Conservation (phyloP, 257 asterid species). For the Leptodermis oblonga region DNA sequence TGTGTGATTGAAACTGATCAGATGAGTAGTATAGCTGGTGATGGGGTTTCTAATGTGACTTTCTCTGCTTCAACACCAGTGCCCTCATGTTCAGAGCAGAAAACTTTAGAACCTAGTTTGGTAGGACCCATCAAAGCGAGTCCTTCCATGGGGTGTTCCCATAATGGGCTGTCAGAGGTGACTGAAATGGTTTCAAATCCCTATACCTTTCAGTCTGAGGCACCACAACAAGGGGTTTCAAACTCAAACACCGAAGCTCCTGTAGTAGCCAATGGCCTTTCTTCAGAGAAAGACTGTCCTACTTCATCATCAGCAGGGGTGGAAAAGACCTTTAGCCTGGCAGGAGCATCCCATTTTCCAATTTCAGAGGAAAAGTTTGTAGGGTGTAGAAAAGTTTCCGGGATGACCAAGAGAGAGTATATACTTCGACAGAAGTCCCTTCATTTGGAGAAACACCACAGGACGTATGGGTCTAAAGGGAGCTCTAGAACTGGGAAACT, state of each 20-base stretch:
- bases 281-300: constrained; percentile 44
- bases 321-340: constrained; percentile 49
- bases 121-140: constrained; percentile 41
- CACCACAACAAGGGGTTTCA: constrained; percentile 28
- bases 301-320: constrained; percentile 27
- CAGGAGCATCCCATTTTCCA: constrained; percentile 44
- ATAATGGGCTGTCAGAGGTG: constrained; percentile 35
- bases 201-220: constrained; percentile 45
- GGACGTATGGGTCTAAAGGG: constrained; percentile 60
- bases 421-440: constrained; percentile 67
- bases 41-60: constrained; percentile 27
- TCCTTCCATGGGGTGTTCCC: constrained; percentile 36
- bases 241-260: constrained; percentile 34
- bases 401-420: constrained; percentile 68
- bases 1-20: constrained; percentile 83
- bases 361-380: constrained; percentile 55
- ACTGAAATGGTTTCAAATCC: constrained; percentile 30
- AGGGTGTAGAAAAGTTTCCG: constrained; percentile 62
- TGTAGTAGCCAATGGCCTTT: constrained; percentile 28
- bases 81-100: constrained; percentile 36
- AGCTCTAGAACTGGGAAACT: constrained; percentile 51
- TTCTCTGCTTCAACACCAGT: constrained; percentile 36
- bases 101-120: constrained; percentile 36
- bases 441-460: constrained; percentile 70
- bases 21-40: constrained; percentile 40